Evolutionary conservation across 805 yeast species (phyloP), one percentile per base, ranked within the genome.

Genomic region (Starmerella cellae): DNA sequence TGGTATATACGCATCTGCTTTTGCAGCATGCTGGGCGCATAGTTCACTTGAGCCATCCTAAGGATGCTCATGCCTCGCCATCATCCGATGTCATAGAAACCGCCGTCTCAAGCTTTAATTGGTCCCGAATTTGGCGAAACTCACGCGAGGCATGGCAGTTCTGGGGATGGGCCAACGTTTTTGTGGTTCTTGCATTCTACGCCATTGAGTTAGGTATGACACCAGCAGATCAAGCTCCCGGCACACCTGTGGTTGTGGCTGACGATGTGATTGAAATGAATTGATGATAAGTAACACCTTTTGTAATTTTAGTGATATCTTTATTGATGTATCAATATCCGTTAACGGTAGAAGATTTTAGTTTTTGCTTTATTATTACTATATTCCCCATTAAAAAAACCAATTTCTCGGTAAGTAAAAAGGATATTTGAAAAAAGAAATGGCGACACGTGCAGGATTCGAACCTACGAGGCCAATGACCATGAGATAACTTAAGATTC

Each of bases 101-200:
- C n/a, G 20, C 35, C 22, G 26, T 11, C 16, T 10, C 23, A 16
- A 16, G 17, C 8, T 36, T 36, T 17, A 47, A 47, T 11, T 14
- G 42, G 27, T 23, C 47, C 2, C 43, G 43, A 19, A 48, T 53
- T 14, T 72, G 35, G 70, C 77, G 57, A 31, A 57, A 51, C 41
- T 54, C 63, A 10, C 55, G 60, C 17, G 47, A 48, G 43, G 79
- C 95, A n/a, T 81, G 94, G 83, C 85, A 84, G 55, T 82, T 91
- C 58, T 88, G 98, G 97, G 83, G 87, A 55, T 88, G 97, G 97
- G 73, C 82, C 45, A 88, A 88, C 58, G 82, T 88, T 67, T 76
- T 79, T 51, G 71, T 79, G 41, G 81, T 94, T 10, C 64, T 91
- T 43, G 65, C 75, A n/a, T 66, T 91, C 22, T 88, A 88, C 60